Evolutionary conservation across 2,329 filamentous ascomycete species (phyloP).

Genomic region (Fusarium gaditjirri): DNA sequence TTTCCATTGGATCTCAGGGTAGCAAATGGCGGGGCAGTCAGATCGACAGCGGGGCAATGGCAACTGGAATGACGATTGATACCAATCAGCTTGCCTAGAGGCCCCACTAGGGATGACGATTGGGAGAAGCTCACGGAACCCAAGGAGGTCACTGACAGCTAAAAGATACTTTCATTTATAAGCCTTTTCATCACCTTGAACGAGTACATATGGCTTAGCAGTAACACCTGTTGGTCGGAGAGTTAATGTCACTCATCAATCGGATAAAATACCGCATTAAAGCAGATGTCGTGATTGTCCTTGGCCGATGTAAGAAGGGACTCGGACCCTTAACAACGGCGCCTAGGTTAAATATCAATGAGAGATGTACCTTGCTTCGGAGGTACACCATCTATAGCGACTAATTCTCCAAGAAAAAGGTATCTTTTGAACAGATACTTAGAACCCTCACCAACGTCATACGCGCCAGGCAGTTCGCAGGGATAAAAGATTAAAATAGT

Average conservation of each 20-base stretch:
- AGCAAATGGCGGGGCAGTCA: slow-evolving; percentile 43
- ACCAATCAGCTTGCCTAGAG: slow-evolving; percentile 36
- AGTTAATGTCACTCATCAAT: neutral
- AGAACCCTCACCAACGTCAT: neutral
- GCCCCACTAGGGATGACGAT: slow-evolving; percentile 44
- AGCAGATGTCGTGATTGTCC: slow-evolving; percentile 1
- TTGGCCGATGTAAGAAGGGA: neutral
- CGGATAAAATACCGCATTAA: slow-evolving; percentile 9
- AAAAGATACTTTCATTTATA: slow-evolving; percentile 24
- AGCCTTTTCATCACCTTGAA: neutral
- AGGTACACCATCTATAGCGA: neutral
- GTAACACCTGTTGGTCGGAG: slow-evolving; percentile 4
- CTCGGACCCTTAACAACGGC: neutral
- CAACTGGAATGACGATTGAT: slow-evolving; percentile 36
- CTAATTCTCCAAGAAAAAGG: neutral
- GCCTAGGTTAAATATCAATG: neutral
- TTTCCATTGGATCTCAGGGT: slow-evolving; percentile 35
- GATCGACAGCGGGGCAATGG: slow-evolving; percentile 45
- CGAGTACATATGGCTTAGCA: neutral
- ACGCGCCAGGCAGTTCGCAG: neutral
- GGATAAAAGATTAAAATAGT: slow-evolving; percentile 4
- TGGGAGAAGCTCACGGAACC: slow-evolving; percentile 42
- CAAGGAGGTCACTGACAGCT: neutral
- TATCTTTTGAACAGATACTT: neutral
- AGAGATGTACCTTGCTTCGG: neutral